Base-by-base conservation (phyloP, 352 stramenopile genomes). In the Globisporangium rhizosaccharum region DNA sequence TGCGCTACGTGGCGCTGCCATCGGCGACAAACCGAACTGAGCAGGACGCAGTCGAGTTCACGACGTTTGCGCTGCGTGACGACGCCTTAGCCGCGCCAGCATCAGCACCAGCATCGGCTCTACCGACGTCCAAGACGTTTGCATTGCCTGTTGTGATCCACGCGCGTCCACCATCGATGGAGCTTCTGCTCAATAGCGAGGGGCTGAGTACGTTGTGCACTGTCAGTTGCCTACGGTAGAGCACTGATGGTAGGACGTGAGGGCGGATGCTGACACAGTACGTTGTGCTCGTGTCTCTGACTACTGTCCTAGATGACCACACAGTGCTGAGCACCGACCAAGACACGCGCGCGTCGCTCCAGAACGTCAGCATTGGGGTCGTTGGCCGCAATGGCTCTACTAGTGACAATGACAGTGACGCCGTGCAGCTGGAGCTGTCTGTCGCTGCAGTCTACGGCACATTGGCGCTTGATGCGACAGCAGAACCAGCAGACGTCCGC, bases 391-490 rank as follows among this genome's bases (percentile, higher is more conserved):
- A 20, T 39, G 33, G 10, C 33, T 39, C 10, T 10, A 39, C 33
- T 3, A 39, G 28, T 23, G 18, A 12, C 28, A 45, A 33, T 11
- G 26, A 51, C 23, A 46, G 59, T 5, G 17, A 26, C 26, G 37
- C 42, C 2, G 7, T 26, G 3, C 47, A 17, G 3, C 33, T 66
- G 8, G 47, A 56, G 9, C 59, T 66, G 18, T 57, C 59, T 10
- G 37, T 66, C 17, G 56, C 53, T 4, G 48, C 59, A 10, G 11
- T 57, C n/a, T 50, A 61, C 20, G 59, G 59, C 10, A 52, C 47
- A 15, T 44, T 61, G 33, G 8, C 47, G 15, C 17, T 66, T 15
- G 11, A 39, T 8, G 53, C 51, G n/a, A 26, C 12, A 4, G 41
- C 8, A 17, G 18, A 8, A 15, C 23, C 23, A 23, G 26, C n/a